These are phyloP conservation scores for Barnettozyma pratensis DNA, from an alignment of 805 yeast species.

Conservation along the genomic window DNA sequence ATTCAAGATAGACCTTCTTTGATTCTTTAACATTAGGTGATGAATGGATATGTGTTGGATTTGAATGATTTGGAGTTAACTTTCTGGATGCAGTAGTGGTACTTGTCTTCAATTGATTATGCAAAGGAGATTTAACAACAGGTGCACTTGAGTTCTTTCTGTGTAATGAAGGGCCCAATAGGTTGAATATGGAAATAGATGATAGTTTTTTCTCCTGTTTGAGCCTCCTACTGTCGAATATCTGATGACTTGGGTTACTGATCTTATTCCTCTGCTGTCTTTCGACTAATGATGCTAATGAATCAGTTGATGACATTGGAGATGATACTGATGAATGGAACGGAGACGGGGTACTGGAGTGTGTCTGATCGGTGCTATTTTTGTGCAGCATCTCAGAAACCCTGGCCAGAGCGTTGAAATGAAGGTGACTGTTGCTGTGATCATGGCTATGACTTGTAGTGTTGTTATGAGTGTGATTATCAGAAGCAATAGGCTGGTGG, in stretches of 20 bases:
- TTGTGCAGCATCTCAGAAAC: constrained; percentile 17
- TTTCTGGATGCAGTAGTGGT: constrained; percentile 10
- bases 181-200: constrained; percentile 15
- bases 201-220: constrained; percentile 9
- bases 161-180: constrained; percentile 9
- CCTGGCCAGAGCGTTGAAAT: constrained; percentile 11
- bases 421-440: constrained; percentile 1
- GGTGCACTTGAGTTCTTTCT: constrained; percentile 11
- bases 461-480: no score
- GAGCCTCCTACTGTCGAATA: constrained; percentile 15
- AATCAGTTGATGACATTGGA: constrained; percentile 31
- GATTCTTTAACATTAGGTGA: constrained; percentile 70
- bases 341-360: constrained; percentile 12
- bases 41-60: constrained; percentile 24
- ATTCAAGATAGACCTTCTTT: constrained; percentile 69
- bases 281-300: constrained; percentile 34
- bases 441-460: neutral
- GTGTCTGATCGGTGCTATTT: constrained; percentile 12
- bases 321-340: constrained; percentile 7
- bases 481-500: neutral
- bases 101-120: constrained; percentile 2
- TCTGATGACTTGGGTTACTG: constrained; percentile 36
- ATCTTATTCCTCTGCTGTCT: constrained; percentile 35
- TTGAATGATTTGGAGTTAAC: constrained; percentile 18
- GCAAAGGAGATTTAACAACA: constrained; percentile 14